Base-by-base conservation (phyloP, 2,329 filamentous ascomycete species). In the Alternaria panax region DNA sequence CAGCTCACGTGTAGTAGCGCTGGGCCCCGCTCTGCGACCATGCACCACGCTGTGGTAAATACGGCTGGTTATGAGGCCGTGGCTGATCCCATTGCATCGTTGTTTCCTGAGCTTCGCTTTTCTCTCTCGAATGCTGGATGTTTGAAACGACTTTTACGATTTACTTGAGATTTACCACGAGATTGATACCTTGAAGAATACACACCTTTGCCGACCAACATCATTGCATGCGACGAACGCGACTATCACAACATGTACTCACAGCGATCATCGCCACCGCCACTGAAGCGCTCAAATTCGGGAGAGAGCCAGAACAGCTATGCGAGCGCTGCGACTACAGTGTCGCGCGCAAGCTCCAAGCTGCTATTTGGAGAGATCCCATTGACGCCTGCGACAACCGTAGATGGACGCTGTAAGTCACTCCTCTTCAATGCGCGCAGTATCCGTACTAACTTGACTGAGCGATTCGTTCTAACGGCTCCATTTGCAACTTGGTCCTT, bases 351-450 rank as follows among this genome's bases (percentile, higher is more conserved):
- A 42, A 78, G 74, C 66, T 78, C 75, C 16, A 78, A 73, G 75
- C 71, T 81, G 55, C 70, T 84, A 61, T 84, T 84, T 74, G 82
- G 82, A 61, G 82, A 84, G 66, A 83, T 84, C 58, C 80, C 82
- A 61, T 75, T 77, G 59, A 79, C 77, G 45, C 79, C 80, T 63
- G 74, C 73, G 55, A 75, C 74, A 18, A 76, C 71, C 3, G 66
- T 72, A 42, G 72, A 74, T 62, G 74, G 73, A 63, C 64, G 72
- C 76, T 77, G 75, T 77, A 73, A 77, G 74, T 66, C 9, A 51
- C 27, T 46, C 57, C 46, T 18, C 54, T 45, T 50, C 50, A 43
- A 34, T 42, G 53, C 32, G 46, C 42, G 56, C 53, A 7, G 46
- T 36, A 20, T 40, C 36, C 27, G 43, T 66, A 57, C 64, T 75